These are phyloP conservation scores for Begonia fuchsioides DNA, from an alignment of 306 rosid genomes.

Conservation along the genomic window DNA sequence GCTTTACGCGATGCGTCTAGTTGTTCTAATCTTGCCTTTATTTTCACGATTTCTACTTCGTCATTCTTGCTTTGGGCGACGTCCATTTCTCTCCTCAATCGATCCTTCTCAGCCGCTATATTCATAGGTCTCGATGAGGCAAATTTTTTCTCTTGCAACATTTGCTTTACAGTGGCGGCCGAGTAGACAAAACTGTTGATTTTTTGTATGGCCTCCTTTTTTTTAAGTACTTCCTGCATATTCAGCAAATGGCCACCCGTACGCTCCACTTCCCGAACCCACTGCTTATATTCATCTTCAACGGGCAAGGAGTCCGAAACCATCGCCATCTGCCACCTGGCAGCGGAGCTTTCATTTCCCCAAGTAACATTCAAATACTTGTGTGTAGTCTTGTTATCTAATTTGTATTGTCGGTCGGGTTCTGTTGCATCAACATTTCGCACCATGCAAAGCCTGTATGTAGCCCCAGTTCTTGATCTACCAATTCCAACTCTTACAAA, in stretches of 20 bases:
- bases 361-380: conserved; percentile 79
- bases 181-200: conserved; percentile 65
- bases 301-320: conserved; percentile 59
- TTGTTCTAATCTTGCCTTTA: conserved; percentile 51
- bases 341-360: conserved; percentile 86
- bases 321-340: conserved; percentile 99
- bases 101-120: conserved; percentile 87
- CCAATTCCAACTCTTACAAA: conserved; percentile 96
- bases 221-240: conserved; percentile 43
- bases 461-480: conserved; percentile 58
- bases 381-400: conserved; percentile 64
- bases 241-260: conserved; percentile 64
- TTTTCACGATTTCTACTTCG: conserved; percentile 46
- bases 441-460: conserved; percentile 80
- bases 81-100: conserved; percentile 60
- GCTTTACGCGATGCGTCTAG: conserved; percentile 52
- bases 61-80: conserved; percentile 49
- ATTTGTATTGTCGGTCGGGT: conserved; percentile 54
- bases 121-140: conserved; percentile 67
- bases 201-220: conserved; percentile 57
- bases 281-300: conserved; percentile 81
- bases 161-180: conserved; percentile 83
- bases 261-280: conserved; percentile 81
- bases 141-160: conserved; percentile 79
- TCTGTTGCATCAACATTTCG: conserved; percentile 81